Conservation (phyloP, 306 rosid genomes). For the Senna tora region DNA sequence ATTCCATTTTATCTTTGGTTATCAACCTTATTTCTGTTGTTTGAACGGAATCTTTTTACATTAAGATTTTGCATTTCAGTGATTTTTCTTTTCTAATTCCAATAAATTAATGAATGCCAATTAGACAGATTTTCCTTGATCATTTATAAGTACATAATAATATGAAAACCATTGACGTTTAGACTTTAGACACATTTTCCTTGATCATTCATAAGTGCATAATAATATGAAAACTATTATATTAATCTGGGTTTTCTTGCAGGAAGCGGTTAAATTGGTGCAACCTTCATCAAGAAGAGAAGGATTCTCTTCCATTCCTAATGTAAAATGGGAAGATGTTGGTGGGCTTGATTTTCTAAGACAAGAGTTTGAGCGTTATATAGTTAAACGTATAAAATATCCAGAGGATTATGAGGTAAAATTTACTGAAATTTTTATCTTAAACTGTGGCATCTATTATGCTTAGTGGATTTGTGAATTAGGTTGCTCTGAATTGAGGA, state of each 20-base stretch:
- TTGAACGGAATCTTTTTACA: neutral
- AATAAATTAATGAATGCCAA: neutral
- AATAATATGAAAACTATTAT: constrained; percentile 4
- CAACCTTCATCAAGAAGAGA: constrained; percentile 94
- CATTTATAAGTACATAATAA: too few species aligned
- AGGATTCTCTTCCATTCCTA: constrained; percentile 87
- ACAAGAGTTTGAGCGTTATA: constrained; percentile 60
- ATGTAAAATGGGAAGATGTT: constrained; percentile 89
- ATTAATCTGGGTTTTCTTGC: constrained; percentile 35
- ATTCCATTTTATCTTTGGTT: neutral
- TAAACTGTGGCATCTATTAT: neutral
- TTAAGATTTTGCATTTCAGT: neutral
- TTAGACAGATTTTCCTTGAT: constrained; percentile 13
- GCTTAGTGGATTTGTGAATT: neutral
- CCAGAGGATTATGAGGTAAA: constrained; percentile 75
- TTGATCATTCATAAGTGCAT: too few species aligned
- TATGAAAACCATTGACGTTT: too few species aligned
- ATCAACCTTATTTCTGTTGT: neutral
- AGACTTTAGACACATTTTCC: too few species aligned
- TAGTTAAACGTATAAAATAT: constrained; percentile 64
- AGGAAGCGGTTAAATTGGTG: constrained; percentile 77
- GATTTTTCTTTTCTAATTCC: neutral
- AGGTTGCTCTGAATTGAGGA: constrained; percentile 2
- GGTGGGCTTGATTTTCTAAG: constrained; percentile 80
- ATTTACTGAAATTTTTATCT: neutral